A percentile compares a stretch with the other conserved stretches of the same genome.
phyloP scores from a whole-genome alignment of 495 filamentous ascomycete genomes.

The Penicillium dipodomyicola region DNA sequence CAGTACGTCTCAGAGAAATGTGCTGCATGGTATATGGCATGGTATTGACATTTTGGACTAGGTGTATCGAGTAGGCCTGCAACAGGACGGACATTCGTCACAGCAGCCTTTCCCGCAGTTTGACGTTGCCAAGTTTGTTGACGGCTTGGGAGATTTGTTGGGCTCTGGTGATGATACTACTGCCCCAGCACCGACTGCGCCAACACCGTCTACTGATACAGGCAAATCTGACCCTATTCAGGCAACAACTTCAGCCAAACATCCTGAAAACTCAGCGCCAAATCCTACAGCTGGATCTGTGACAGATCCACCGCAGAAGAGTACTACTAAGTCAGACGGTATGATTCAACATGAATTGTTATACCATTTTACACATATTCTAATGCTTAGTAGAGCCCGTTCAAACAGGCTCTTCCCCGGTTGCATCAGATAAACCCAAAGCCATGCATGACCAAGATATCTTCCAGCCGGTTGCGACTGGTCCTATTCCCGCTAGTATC shows the following conservation, averaged over 20 bases:
- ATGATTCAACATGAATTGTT: not conserved
- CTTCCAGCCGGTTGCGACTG: conserved; percentile 60
- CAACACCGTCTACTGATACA: not conserved
- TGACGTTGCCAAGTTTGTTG: conserved; percentile 21
- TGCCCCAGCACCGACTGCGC: not conserved
- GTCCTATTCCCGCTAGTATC: conserved; percentile 55
- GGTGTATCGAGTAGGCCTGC: conserved; percentile 40
- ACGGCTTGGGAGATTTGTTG: conserved; percentile 28
- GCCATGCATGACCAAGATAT: conserved; percentile 43
- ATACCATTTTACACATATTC: not conserved
- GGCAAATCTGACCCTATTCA: not conserved
- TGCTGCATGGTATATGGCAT: not conserved
- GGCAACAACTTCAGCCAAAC: not conserved
- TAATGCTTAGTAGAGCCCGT: conserved; percentile 10
- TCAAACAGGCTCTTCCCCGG: conserved; percentile 1
- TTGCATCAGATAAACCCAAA: conserved; percentile 2
- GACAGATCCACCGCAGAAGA: not conserved
- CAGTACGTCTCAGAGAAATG: conserved; percentile 27
- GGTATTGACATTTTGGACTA: conserved; percentile 17
- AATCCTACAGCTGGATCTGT: not conserved
- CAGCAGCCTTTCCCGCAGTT: conserved; percentile 37
- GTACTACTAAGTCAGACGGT: not conserved
- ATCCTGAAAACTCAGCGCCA: not conserved
- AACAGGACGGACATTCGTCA: conserved; percentile 42
- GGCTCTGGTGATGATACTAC: conserved; percentile 18